Evolutionary conservation across 2,329 filamentous ascomycete species (phyloP).

Genomic region (Penicillium brevicompactum): DNA sequence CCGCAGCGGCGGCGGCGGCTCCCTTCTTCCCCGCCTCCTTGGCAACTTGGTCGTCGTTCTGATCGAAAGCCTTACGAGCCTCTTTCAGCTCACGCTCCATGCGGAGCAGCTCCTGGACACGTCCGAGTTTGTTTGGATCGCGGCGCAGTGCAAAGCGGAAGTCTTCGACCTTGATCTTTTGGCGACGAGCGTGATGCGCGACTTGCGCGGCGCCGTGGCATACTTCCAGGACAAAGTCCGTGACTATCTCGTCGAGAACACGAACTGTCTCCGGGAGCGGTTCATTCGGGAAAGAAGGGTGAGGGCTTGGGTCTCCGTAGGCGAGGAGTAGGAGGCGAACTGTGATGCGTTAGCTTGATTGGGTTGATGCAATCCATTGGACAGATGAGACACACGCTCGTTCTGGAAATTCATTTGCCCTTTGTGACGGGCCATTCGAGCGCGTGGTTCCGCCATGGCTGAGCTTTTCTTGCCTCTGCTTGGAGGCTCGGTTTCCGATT

Average conservation of each 20-base stretch:
- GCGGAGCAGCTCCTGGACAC: constrained; percentile 85
- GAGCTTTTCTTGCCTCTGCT: constrained; percentile 8
- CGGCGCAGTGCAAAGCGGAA: constrained; percentile 91
- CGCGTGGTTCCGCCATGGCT: constrained; percentile 73
- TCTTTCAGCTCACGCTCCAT: constrained; percentile 86
- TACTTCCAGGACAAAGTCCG: constrained; percentile 93
- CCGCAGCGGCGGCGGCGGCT: constrained; percentile 25
- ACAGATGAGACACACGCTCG: constrained; percentile 51
- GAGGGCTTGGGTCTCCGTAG: constrained; percentile 47
- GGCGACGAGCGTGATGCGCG: constrained; percentile 81
- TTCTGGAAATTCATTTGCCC: constrained; percentile 74
- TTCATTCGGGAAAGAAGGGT: constrained; percentile 68
- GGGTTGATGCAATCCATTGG: background rate
- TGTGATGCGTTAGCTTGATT: constrained; percentile 12
- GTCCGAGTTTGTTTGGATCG: constrained; percentile 81
- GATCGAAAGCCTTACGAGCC: constrained; percentile 65
- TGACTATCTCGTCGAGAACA: constrained; percentile 91
- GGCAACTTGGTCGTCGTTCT: constrained; percentile 47
- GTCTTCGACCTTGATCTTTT: constrained; percentile 98
- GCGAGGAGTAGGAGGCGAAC: constrained; percentile 48
- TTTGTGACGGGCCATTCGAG: constrained; percentile 76
- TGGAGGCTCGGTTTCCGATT: constrained; percentile 7
- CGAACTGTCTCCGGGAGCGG: constrained; percentile 83
- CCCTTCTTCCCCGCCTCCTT: constrained; percentile 43
- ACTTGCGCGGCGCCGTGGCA: constrained; percentile 86